A percentile compares a stretch with the other conserved stretches of the same genome.
Evolutionary conservation across 164 flowering plant species (phyloP).

Genomic region (Nymphaea thermarum): DNA sequence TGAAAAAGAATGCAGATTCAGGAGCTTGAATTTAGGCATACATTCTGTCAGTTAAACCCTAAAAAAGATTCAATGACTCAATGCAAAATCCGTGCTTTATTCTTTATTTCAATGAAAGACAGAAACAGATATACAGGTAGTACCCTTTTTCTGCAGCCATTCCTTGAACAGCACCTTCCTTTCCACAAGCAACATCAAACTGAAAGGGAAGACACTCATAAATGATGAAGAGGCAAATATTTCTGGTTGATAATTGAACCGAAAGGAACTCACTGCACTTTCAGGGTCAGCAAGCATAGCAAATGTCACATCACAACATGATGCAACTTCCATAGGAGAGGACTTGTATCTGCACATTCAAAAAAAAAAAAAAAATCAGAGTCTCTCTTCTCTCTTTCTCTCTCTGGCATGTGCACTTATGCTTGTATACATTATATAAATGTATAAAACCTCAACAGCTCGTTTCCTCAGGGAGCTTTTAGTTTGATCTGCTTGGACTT

Average conservation of each 20-base stretch:
- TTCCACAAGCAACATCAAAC: conserved; percentile 82
- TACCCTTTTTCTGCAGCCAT: conserved; percentile 88
- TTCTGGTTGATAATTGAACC: background rate
- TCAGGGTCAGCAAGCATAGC: conserved; percentile 98
- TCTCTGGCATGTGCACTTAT: too few relatives aligned
- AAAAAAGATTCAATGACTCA: too few relatives aligned
- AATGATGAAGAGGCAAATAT: background rate
- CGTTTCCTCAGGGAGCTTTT: too few relatives aligned
- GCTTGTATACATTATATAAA: too few relatives aligned
- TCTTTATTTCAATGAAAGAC: too few relatives aligned
- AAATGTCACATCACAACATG: conserved; percentile 84
- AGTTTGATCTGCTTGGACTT: background rate
- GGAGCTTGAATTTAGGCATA: too few relatives aligned
- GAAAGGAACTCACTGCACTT: conserved; percentile 78
- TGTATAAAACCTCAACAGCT: too few relatives aligned
- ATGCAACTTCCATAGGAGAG: conserved; percentile 83
- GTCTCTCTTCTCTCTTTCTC: too few relatives aligned
- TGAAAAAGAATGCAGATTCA: too few relatives aligned
- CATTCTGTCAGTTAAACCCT: too few relatives aligned
- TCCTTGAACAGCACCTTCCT: conserved; percentile 69
- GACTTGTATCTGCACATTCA: conserved; percentile 50
- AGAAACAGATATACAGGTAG: background rate
- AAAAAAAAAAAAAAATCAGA: background rate
- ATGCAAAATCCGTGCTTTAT: too few relatives aligned
- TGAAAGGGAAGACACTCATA: conserved; percentile 8